Evolutionary conservation across 1,139 yeast genomes (phyloP).

Genomic region (Candida tunisiensis): DNA sequence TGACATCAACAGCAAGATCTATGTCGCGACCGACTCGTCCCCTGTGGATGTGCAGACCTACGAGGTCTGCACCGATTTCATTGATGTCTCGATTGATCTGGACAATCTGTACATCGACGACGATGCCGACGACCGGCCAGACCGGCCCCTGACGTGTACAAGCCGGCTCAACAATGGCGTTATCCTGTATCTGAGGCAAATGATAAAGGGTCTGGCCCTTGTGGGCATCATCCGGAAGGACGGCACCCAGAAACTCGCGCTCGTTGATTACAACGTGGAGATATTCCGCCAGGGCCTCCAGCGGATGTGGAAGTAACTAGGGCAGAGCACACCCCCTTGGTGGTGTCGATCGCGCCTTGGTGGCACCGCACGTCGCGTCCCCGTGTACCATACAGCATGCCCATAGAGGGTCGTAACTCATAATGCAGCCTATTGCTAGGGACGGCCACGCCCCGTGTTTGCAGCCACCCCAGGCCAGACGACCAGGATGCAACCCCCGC

Average conservation of each 20-base stretch:
- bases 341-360: no score
- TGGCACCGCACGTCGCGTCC: no score
- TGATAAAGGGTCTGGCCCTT: conserved; percentile 84
- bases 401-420: no score
- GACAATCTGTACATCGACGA: conserved; percentile 25
- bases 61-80: conserved; percentile 94
- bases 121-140: conserved; percentile 4
- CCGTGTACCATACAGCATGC: no score
- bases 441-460: no score
- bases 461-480: no score
- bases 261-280: conserved; percentile 80
- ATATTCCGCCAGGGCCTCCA: conserved; percentile 65
- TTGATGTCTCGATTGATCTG: conserved; percentile 82
- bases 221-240: conserved; percentile 71
- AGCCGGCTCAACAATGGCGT: conserved; percentile 73
- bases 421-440: no score
- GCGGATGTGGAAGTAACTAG: no score
- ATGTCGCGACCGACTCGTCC: conserved; percentile 89
- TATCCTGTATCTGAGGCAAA: conserved; percentile 66
- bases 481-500: no score
- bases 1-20: conserved; percentile 85
- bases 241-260: conserved; percentile 31
- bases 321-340: no score
- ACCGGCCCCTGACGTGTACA: conserved; percentile 39
- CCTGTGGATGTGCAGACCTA: conserved; percentile 93